phyloP scores from a whole-genome alignment of 805 yeast species.

The Kodamaea jinghongensis region DNA sequence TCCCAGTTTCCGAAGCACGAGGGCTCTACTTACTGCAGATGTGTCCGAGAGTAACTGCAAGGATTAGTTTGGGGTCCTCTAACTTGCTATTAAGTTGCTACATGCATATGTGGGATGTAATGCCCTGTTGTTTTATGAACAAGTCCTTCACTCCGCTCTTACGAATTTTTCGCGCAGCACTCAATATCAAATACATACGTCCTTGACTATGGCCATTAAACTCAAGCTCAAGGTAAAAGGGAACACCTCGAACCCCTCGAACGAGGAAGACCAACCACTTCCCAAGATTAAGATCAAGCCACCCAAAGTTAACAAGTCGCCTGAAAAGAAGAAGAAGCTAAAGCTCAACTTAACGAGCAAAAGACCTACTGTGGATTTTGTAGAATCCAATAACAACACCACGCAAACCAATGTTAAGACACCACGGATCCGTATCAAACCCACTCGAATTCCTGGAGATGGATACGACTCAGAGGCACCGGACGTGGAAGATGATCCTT shows the following conservation, averaged over 20 bases:
- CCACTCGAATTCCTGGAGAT: slow-evolving; percentile 79
- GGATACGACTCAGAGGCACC: slow-evolving; percentile 98
- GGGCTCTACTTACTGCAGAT: too few species aligned
- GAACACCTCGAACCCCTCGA: slow-evolving; percentile 9
- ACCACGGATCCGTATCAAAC: slow-evolving; percentile 53
- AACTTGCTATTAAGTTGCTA: too few species aligned
- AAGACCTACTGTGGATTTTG: slow-evolving; percentile 5
- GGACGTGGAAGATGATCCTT: slow-evolving; percentile 91
- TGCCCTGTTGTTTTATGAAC: too few species aligned
- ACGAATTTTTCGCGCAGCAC: too few species aligned
- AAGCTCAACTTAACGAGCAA: slow-evolving; percentile 21
- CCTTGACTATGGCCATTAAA: slow-evolving; percentile 18
- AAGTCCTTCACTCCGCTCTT: too few species aligned
- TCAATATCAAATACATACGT: too few species aligned
- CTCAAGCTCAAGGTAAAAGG: slow-evolving; percentile 18
- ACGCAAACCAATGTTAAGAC: slow-evolving; percentile 6
- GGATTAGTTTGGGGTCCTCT: too few species aligned
- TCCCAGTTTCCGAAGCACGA: too few species aligned
- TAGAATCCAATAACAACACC: slow-evolving; percentile 1
- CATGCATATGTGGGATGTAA: too few species aligned
- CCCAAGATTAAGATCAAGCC: slow-evolving; percentile 24
- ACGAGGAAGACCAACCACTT: slow-evolving; percentile 1
- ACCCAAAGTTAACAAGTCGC: slow-evolving; percentile 10
- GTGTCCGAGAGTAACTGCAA: too few species aligned
- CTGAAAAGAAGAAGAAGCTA: slow-evolving; percentile 22